Conservation (phyloP, 202 grass and related monocot species). For the Zizania palustris region DNA sequence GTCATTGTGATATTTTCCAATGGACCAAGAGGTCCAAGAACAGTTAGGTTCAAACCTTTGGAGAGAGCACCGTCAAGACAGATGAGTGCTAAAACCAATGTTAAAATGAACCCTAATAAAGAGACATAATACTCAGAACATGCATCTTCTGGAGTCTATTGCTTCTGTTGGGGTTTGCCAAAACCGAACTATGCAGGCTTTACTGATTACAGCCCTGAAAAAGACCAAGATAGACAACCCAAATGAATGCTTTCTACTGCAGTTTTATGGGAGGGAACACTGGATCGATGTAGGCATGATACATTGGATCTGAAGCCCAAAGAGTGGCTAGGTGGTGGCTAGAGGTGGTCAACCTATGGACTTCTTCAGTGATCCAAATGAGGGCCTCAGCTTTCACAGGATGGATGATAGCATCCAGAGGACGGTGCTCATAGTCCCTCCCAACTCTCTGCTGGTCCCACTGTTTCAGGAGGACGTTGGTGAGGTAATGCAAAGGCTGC, state of each 20-base stretch:
- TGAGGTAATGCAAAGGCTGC: constrained; percentile 87
- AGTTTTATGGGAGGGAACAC: constrained; percentile 53
- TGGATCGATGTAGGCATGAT: constrained; percentile 71
- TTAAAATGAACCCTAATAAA: constrained; percentile 38
- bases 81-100: constrained; percentile 62
- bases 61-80: constrained; percentile 71
- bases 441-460: constrained; percentile 77
- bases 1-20: constrained; percentile 55
- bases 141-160: neutral
- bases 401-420: constrained; percentile 69
- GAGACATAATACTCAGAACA: constrained; percentile 14
- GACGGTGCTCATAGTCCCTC: constrained; percentile 47
- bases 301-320: constrained; percentile 67
- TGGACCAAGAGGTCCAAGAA: constrained; percentile 63
- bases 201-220: constrained; percentile 22
- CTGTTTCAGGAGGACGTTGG: constrained; percentile 67
- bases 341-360: constrained; percentile 66
- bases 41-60: constrained; percentile 65
- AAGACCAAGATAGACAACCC: constrained; percentile 5
- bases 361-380: constrained; percentile 78
- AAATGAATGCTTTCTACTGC: constrained; percentile 1
- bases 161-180: constrained; percentile 22
- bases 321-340: constrained; percentile 55
- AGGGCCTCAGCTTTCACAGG: constrained; percentile 72
- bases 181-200: constrained; percentile 26